Base-by-base conservation (phyloP, 1,284 basidiomycete genomes). In the Bjerkandera adusta region DNA sequence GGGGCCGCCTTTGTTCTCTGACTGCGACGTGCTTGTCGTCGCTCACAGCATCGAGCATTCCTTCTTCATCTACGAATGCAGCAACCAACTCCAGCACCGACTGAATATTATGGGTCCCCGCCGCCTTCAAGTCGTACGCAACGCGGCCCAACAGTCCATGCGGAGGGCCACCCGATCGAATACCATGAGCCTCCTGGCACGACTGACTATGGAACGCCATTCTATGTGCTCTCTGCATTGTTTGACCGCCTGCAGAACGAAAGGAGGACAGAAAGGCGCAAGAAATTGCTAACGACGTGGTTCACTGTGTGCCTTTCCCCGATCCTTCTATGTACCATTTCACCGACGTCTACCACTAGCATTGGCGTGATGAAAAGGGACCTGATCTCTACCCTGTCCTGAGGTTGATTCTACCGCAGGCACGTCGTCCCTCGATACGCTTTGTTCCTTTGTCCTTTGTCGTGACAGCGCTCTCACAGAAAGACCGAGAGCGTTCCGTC, bases 401-500 rank as follows among this genome's bases (percentile, higher is more conserved):
- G 35, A 78, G 88, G 21, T 69, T 91, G 21, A 73, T 91, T 49
- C 68, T 91, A 34, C 88, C 88, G 3, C 86, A 89, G 76, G 86
- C 77, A 68, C 40, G 70, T 61, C 18, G 21, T 6, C 12, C 20
- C 13, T 24, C 18, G 10, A 22, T 30, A 4, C 7, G 20, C 20
- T 10, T 21, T 27, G 8, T 11, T 33, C 1, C 1, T 18, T 29
- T 27, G 32, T 8, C 13, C 20, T 5, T 21, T 5, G 16, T 15
- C 34, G 21, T 3, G 15, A 47, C 7, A 38, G 29, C 16, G 36
- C 5, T 16, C 4, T 35, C 52, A 32, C 62, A 97, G 92, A 89
- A 92, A 77, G 94, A 97, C 63, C 77, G 87, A 27, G 91, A 96
- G 54, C 81, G 94, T 41, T 79, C 90, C 0, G 84, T 92, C 0